Evolutionary conservation across 345 rosid species (phyloP), one percentile per base, ranked within the genome.

Genomic region (Raphanus sativus): DNA sequence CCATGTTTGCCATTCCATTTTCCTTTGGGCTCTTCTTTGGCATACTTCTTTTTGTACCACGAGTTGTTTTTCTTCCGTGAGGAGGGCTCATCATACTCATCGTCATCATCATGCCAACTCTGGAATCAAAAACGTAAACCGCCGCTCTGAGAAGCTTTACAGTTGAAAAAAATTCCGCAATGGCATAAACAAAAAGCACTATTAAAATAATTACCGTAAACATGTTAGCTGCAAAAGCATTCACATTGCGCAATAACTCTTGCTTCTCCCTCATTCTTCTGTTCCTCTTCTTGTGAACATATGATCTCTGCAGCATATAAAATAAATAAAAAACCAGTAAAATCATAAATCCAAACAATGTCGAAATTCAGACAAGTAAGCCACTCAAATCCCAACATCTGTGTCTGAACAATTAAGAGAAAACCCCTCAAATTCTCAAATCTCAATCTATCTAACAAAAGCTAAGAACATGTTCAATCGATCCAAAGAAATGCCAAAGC

Each of bases 31-130:
- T 89, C 87, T 65, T 89, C 87, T 74, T 66, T 87, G 11, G 68
- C 52, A 68, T 82, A 84, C 28, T 86, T 78, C n/a, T 83, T 85
- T 76, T 77, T 86, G 79, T 86, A 90, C 97, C 97, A 86, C 0
- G 97, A 87, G 36, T 78, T 52, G 36, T 78, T 52, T 8, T 70
- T 85, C 74, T 81, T 78, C 38, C 88, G 82, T 33, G 89, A 84
- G 15, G 24, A 62, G n/a, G 70, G 82, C 42, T 62, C 70, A 67
- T 65, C 71, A 13, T 88, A 58, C 11, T 89, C 85, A 65, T 79
- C 81, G 82, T 81, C 89, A 75, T 84, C 78, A 42, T 84, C 77
- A 42, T 76, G 76, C 89, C 87, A 88, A 21, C 75, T 75, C 98
- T 94, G 86, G 30, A 77, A 67, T 12, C 65, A 60, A 70, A 32